Base-by-base conservation (phyloP, 208 protist species). In the Acanthamoeba quina region DNA sequence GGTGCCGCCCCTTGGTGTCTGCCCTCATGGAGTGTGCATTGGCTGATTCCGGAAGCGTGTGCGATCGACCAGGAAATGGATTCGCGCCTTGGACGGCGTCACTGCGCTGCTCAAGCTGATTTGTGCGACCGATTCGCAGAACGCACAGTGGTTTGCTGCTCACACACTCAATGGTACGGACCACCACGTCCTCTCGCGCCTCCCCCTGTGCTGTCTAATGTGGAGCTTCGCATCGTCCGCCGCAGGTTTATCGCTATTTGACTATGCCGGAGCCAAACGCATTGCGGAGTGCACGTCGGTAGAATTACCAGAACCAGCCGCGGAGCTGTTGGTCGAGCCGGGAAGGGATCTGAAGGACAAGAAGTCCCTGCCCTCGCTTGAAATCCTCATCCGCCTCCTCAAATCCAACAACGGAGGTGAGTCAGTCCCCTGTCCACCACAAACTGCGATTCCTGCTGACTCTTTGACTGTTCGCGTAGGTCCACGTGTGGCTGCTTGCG, bases 71-170 rank as follows among this genome's bases (percentile, higher is more conserved):
- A 78, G 78, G 52, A 86, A 86, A 41, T 86, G 78, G 78, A 56
- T 86, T 64, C 78, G 78, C 47, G 78, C 47, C 11, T 62, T 41
- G 29, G 78, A 86, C 47, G 78, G 78, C 41, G 47, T 86, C 26
- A 37, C 17, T 41, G 78, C 78, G 13, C 78, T 86, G 49, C 78
- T 86, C 13, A 58, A 62, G 52, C 34, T 86, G 26, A 86, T 86
- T 19, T 86, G 78, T 26, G 78, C 78, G 3, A 86, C 78, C n/a
- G 78, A 86, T 26, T 86, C 78, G 78, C 78, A 86, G 31, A 86
- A 86, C 47, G 78, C 78, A 6, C 78, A 86, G 78, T 86, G 78
- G 78, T 86, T 86, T 26, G 78, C 78, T 54, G 78, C 78, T 5
- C 78, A 86, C 31, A 86, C 78, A 49, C 78, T 86, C 21, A 86